Evolutionary conservation across 805 yeast genomes (phyloP).

Genomic region (Candida arabinofermentans): DNA sequence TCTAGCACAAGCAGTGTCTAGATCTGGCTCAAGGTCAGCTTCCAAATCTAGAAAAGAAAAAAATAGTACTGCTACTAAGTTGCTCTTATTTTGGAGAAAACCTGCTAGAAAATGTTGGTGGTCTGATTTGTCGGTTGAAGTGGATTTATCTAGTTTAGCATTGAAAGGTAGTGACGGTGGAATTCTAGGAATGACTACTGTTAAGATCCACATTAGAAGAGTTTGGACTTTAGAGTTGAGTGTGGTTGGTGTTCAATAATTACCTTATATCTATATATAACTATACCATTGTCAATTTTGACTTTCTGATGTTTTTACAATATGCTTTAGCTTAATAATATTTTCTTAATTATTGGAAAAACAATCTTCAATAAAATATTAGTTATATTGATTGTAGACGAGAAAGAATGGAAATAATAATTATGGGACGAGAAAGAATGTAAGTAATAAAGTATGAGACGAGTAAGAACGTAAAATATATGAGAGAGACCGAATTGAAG

Average conservation of each 20-base stretch:
- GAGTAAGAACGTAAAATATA: no score
- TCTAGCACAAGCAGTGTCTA: conserved; percentile 56
- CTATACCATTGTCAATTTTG: no score
- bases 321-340: no score
- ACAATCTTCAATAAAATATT: no score
- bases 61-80: conserved; percentile 43
- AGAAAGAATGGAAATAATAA: no score
- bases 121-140: conserved; percentile 59
- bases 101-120: conserved; percentile 99
- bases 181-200: conserved; percentile 34
- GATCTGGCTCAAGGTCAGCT: conserved; percentile 32
- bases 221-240: conserved; percentile 96
- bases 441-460: no score
- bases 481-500: no score
- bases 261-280: no score
- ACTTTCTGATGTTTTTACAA: no score
- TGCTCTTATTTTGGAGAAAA: conserved; percentile 90
- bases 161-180: conserved; percentile 24
- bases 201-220: conserved; percentile 81
- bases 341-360: no score
- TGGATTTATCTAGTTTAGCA: conserved; percentile 30
- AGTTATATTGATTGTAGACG: no score
- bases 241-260: conserved; percentile 76
- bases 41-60: conserved; percentile 33
- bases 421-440: no score